Conservation (phyloP, 495 filamentous ascomycete genomes). For the Penicillium pancosmium region DNA sequence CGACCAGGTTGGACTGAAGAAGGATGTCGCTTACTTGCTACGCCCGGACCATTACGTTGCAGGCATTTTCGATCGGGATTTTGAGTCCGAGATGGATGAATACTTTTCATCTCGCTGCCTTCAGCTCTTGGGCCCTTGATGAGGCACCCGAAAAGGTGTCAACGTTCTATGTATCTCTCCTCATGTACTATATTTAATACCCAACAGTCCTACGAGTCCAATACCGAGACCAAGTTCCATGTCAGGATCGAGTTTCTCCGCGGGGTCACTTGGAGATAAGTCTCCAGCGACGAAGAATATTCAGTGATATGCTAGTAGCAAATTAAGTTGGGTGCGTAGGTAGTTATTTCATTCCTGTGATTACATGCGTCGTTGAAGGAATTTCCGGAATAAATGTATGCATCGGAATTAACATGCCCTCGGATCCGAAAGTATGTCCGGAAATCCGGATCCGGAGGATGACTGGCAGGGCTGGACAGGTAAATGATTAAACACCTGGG, state of each 20-base stretch:
- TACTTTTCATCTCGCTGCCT: conserved; percentile 21
- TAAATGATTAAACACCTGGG: too few relatives aligned
- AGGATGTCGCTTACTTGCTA: conserved; percentile 35
- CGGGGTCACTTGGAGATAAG: too few relatives aligned
- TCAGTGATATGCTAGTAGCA: too few relatives aligned
- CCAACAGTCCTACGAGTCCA: neutral
- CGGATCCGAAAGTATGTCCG: neutral
- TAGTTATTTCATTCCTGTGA: too few relatives aligned
- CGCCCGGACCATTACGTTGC: conserved; percentile 43
- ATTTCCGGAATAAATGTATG: neutral
- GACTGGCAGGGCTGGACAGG: too few relatives aligned
- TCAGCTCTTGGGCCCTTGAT: neutral
- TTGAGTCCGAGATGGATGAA: conserved; percentile 14
- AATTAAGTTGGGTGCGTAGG: too few relatives aligned
- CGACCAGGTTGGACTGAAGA: conserved; percentile 24
- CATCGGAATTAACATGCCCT: neutral
- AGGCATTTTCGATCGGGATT: conserved; percentile 19
- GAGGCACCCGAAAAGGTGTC: neutral
- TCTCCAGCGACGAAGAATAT: too few relatives aligned
- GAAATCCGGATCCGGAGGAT: neutral
- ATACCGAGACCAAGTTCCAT: too few relatives aligned
- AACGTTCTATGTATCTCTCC: conserved; percentile 1
- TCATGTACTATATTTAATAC: neutral
- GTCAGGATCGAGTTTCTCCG: too few relatives aligned
- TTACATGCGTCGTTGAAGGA: too few relatives aligned